These are phyloP conservation scores for Lactarius trivialis DNA, from an alignment of 768 basidiomycete genomes.

Conservation along the genomic window DNA sequence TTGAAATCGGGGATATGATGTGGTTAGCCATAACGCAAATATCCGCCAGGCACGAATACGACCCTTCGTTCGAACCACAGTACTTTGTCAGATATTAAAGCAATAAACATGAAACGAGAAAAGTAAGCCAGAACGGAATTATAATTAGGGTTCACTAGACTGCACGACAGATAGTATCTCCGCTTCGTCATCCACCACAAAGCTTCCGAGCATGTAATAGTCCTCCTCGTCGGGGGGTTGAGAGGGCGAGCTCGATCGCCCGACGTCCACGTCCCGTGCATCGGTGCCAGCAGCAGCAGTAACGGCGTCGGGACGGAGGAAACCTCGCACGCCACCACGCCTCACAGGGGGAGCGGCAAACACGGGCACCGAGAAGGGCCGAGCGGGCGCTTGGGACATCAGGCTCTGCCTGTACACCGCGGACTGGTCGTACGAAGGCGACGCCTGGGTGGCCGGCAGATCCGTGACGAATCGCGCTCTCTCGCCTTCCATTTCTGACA, in stretches of 20 bases:
- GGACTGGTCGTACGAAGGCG: conserved; percentile 68
- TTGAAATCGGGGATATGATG: not conserved
- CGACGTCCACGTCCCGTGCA: conserved; percentile 25
- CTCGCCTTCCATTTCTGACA: conserved; percentile 45
- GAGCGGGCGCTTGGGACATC: conserved; percentile 55
- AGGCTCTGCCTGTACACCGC: conserved; percentile 65
- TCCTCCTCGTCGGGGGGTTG: conserved; percentile 44
- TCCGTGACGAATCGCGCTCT: conserved; percentile 62
- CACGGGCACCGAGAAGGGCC: conserved; percentile 34
- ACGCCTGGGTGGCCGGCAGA: conserved; percentile 57
- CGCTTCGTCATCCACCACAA: conserved; percentile 74
- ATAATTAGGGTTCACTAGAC: conserved; percentile 23
- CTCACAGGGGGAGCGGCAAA: conserved; percentile 51
- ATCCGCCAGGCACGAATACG: too few species aligned
- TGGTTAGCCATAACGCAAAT: not conserved
- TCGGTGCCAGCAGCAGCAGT: conserved; percentile 30
- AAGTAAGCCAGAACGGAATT: not conserved
- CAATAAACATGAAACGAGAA: not conserved
- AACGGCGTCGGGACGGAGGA: conserved; percentile 23
- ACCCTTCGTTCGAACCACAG: not conserved
- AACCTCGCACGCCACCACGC: conserved; percentile 30
- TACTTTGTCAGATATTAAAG: not conserved
- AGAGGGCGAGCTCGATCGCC: conserved; percentile 57
- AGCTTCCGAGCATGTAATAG: conserved; percentile 68
- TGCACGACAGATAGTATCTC: conserved; percentile 50